phyloP scores from a whole-genome alignment of 169 alveolate species.

The Cryptosporidium ubiquitum region DNA sequence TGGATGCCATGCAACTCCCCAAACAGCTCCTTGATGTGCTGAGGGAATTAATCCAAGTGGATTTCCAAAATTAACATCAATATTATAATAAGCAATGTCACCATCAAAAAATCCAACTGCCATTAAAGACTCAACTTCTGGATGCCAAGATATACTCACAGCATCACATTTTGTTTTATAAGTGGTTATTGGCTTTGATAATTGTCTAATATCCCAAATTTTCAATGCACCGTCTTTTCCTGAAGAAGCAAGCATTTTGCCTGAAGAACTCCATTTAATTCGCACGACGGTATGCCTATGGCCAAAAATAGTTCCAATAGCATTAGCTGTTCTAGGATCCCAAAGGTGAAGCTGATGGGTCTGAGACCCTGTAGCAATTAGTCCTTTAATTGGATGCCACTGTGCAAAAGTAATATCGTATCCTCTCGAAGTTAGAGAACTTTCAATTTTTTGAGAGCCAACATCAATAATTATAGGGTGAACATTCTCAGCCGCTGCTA shows the following conservation, averaged over 20 bases:
- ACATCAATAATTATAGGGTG: constrained; percentile 71
- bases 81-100: constrained; percentile 50
- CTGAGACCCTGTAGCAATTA: constrained; percentile 87
- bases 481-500: constrained; percentile 72
- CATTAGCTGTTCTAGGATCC: constrained; percentile 85
- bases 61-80: constrained; percentile 26
- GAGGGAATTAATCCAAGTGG: constrained; percentile 65
- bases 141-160: constrained; percentile 74
- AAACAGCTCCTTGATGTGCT: constrained; percentile 74
- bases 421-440: constrained; percentile 63
- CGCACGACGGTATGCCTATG: constrained; percentile 85
- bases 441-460: constrained; percentile 71
- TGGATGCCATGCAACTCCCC: constrained; percentile 86
- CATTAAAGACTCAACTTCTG: constrained; percentile 70
- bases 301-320: constrained; percentile 85
- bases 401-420: constrained; percentile 82
- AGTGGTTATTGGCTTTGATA: constrained; percentile 52
- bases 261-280: constrained; percentile 70
- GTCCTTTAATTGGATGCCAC: constrained; percentile 87
- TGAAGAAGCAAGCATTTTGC: constrained; percentile 73
- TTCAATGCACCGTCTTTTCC: constrained; percentile 86
- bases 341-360: constrained; percentile 86
- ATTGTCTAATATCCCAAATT: constrained; percentile 83
- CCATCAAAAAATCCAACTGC: constrained; percentile 72
- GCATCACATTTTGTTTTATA: constrained; percentile 73